phyloP scores from a whole-genome alignment of 345 rosid genomes.

The Kernera saxatilis region DNA sequence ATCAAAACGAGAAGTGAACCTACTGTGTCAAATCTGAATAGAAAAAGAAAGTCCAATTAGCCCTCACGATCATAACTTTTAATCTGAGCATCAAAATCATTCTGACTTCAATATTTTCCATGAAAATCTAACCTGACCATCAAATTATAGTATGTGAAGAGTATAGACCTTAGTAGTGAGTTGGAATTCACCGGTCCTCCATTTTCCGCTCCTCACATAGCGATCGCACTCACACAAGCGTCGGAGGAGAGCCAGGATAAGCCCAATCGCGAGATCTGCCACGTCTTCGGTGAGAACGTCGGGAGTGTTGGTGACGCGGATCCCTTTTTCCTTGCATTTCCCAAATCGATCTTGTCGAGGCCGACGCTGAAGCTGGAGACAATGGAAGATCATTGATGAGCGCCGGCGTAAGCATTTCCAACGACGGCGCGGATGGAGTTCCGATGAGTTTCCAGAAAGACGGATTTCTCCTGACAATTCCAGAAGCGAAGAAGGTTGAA shows the following conservation, averaged over 20 bases:
- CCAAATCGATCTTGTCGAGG: constrained; percentile 75
- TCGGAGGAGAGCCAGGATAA: constrained; percentile 65
- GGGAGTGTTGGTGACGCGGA: constrained; percentile 82
- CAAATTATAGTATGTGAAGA: background rate
- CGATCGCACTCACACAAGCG: constrained; percentile 59
- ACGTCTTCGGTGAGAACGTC: constrained; percentile 86
- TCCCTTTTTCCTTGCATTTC: constrained; percentile 62
- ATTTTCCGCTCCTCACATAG: constrained; percentile 61
- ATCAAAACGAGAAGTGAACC: background rate
- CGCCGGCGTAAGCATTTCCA: constrained; percentile 51
- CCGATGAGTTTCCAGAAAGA: constrained; percentile 36
- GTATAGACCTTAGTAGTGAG: constrained; percentile 66
- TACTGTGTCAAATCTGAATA: background rate
- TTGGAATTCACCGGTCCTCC: constrained; percentile 59
- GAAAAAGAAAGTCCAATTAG: too few relatives aligned
- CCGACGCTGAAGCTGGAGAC: constrained; percentile 77
- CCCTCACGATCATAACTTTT: too few relatives aligned
- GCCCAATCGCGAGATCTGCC: constrained; percentile 77
- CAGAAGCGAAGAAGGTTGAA: constrained; percentile 59
- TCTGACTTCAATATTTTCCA: background rate
- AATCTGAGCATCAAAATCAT: too few relatives aligned
- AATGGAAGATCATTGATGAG: constrained; percentile 67
- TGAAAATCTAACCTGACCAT: background rate
- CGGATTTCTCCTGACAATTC: constrained; percentile 37
- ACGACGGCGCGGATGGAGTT: constrained; percentile 72